phyloP scores from a whole-genome alignment of 345 rosid species.

The Toxicodendron radicans region DNA sequence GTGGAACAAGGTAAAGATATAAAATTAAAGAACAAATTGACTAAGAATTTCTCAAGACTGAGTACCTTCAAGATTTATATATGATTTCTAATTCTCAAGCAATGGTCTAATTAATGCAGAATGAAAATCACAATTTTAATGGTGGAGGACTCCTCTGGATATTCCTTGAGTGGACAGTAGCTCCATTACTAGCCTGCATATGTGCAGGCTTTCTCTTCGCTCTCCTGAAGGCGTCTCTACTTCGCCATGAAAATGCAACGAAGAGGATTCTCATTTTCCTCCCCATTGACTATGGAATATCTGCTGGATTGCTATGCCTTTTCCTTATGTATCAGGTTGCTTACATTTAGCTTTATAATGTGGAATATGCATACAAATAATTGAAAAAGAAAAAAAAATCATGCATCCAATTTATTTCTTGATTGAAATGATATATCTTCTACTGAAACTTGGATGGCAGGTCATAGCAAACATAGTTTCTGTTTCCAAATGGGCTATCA shows the following conservation, averaged over 20 bases:
- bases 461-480: constrained; percentile 17
- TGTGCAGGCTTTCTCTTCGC: constrained; percentile 24
- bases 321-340: constrained; percentile 26
- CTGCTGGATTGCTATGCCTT: constrained; percentile 39
- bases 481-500: constrained; percentile 17
- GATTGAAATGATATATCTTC: too few species aligned
- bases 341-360: not conserved
- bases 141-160: constrained; percentile 34
- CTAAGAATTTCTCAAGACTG: too few species aligned
- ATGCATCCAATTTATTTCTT: too few species aligned
- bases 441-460: constrained; percentile 20
- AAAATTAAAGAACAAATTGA: too few species aligned
- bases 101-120: constrained; percentile 23
- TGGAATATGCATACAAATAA: too few species aligned
- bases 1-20: constrained; percentile 29
- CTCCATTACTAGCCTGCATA: constrained; percentile 31
- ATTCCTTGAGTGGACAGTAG: constrained; percentile 33
- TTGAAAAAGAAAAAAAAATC: too few species aligned
- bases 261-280: constrained; percentile 34
- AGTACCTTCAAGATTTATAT: too few species aligned
- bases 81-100: constrained; percentile 5
- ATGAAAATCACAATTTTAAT: constrained; percentile 27
- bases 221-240: constrained; percentile 25
- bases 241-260: constrained; percentile 25
- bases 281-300: constrained; percentile 31